A percentile compares a stretch with the other conserved stretches of the same genome.
Conservation (phyloP, 106 monocot genomes). For the Allium cepa region DNA sequence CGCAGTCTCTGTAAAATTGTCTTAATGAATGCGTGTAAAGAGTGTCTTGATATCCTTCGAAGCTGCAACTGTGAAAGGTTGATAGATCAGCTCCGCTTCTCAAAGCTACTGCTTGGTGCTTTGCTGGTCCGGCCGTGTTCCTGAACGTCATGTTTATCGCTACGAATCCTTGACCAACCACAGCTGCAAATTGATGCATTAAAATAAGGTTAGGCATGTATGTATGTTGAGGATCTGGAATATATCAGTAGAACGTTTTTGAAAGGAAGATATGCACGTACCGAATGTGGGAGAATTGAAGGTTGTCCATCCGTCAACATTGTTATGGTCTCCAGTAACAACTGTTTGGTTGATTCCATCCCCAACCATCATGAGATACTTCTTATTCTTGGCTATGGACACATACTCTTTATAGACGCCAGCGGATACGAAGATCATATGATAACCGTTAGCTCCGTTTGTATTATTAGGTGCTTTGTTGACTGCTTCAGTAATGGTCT, state of each 20-base stretch:
- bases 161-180: slow-evolving; percentile 22
- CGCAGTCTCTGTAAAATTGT: slow-evolving; percentile 63
- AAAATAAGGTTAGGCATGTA: background rate
- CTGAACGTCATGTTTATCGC: slow-evolving; percentile 43
- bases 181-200: slow-evolving; percentile 3
- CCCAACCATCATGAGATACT: slow-evolving; percentile 42
- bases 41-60: slow-evolving; percentile 30
- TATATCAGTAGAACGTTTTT: background rate
- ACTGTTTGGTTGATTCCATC: slow-evolving; percentile 53
- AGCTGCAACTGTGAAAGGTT: slow-evolving; percentile 54
- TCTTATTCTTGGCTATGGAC: too few species aligned
- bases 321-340: slow-evolving; percentile 36
- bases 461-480: slow-evolving; percentile 20
- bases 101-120: slow-evolving; percentile 60
- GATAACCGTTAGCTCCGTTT: too few species aligned
- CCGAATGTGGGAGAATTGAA: slow-evolving; percentile 50
- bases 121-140: slow-evolving; percentile 62
- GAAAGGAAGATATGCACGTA: slow-evolving; percentile 2
- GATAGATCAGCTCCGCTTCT: slow-evolving; percentile 61
- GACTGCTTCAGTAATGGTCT: slow-evolving; percentile 34
- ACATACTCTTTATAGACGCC: too few species aligned
- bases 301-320: slow-evolving; percentile 14
- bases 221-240: background rate
- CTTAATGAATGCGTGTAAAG: slow-evolving; percentile 39
- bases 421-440: too few species aligned